These are phyloP conservation scores for Aspergillus cejpii DNA, from an alignment of 2,329 filamentous ascomycete genomes.

Conservation along the genomic window DNA sequence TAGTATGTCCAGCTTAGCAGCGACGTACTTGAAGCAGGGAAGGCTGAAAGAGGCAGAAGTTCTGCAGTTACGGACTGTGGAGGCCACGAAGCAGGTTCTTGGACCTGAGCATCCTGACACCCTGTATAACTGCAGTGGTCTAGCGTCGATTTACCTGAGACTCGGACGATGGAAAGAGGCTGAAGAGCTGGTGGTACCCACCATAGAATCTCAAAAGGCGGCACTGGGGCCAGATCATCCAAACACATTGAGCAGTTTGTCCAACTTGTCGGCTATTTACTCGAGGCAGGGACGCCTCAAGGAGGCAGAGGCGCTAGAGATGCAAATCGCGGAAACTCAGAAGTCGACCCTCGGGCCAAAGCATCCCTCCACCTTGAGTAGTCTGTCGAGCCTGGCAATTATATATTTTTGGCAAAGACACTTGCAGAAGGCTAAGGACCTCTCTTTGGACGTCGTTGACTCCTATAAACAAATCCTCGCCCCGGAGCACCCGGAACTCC, in stretches of 20 bases:
- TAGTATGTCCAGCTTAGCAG: background rate
- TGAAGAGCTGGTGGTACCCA: constrained; percentile 5
- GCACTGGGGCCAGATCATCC: constrained; percentile 5
- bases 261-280: constrained; percentile 10
- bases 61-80: background rate
- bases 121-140: background rate
- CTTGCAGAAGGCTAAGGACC: background rate
- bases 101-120: background rate
- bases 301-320: constrained; percentile 18
- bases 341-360: constrained; percentile 8
- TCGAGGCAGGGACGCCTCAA: constrained; percentile 9
- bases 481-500: background rate
- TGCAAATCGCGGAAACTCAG: constrained; percentile 6
- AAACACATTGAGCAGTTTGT: constrained; percentile 16
- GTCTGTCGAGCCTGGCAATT: background rate
- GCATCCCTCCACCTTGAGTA: constrained; percentile 10
- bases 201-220: constrained; percentile 1
- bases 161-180: constrained; percentile 2
- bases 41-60: background rate
- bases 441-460: background rate
- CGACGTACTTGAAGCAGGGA: background rate
- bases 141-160: background rate
- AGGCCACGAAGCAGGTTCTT: constrained; percentile 2
- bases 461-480: background rate
- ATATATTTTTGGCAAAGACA: background rate